Evolutionary conservation across 1,284 basidiomycete genomes (phyloP), one percentile per base, ranked within the genome.

Genomic region (Farysia itapuensis): DNA sequence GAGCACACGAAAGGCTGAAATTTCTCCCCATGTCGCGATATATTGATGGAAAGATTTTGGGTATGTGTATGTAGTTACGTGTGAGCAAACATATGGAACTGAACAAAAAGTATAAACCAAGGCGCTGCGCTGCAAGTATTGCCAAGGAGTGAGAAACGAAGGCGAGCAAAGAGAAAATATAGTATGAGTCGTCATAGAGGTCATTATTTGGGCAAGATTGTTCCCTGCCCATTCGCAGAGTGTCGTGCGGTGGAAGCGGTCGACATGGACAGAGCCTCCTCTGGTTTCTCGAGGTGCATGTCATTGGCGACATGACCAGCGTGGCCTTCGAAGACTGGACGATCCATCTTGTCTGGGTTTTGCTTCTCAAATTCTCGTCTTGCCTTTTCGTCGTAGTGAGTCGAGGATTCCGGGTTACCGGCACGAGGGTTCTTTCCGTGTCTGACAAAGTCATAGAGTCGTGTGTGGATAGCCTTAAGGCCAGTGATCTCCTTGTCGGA

Each of bases 401-500:
- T 45, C 15, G 38, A 41, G 21, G 29, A 33, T 39, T 56, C 53
- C 1, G 46, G 44, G 46, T 58, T 58, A 37, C 48, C 46, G 8
- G 51, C 45, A 15, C 33, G 28, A 5, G 57, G 50, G 34, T 54
- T 60, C 25, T 53, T 22, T 8, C 51, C 46, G 39, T 49, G 46
- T 5, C 45, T 38, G 16, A 54, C 21, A 2, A 60, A 32, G 37
- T 56, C 43, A 43, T 49, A 64, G 9, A 64, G 5, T 13, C 59
- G 53, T 7, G 43, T 34, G 34, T 64, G 49, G 29, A 64, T 43
- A 13, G 54, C 48, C 23, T 56, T 51, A 38, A 64, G 59, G 31
- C 48, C 59, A 4, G 48, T 52, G 29, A 52, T 45, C 14, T 64
- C 56, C 18, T 39, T 60, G 35, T 59, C 64, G 5, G 42, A 45